Evolutionary conservation across 140 eudicot genomes (phyloP).

Genomic region (Anethum foeniculum): DNA sequence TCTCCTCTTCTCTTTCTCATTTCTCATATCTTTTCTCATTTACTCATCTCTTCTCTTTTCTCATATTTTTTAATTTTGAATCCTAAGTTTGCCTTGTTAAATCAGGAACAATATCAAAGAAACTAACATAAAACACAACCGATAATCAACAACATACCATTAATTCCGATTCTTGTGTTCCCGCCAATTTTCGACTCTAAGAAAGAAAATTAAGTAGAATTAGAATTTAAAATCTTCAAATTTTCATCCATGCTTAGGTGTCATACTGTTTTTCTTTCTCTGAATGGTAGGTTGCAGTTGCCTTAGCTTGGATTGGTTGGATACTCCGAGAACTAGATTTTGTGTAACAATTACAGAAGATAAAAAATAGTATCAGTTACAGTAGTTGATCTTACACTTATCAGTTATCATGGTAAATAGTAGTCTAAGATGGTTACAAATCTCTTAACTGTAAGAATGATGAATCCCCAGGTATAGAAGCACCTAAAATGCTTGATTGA

Average conservation of each 20-base stretch:
- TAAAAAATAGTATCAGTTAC: background rate
- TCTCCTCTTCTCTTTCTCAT: too few species aligned
- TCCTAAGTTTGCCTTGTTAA: background rate
- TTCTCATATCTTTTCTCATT: too few species aligned
- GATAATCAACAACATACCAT: too few species aligned
- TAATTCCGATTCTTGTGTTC: too few species aligned
- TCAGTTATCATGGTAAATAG: background rate
- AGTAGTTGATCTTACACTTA: background rate
- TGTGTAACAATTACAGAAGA: constrained; percentile 21
- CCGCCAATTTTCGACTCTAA: constrained; percentile 46
- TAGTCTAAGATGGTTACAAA: background rate
- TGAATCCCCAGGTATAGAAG: constrained; percentile 25
- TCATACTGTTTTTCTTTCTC: constrained; percentile 32
- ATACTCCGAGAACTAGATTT: constrained; percentile 23
- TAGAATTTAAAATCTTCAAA: background rate
- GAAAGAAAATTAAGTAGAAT: background rate
- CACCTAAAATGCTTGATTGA: constrained; percentile 36
- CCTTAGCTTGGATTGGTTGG: constrained; percentile 69
- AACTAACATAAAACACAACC: background rate
- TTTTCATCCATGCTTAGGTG: background rate
- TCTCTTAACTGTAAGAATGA: constrained; percentile 49
- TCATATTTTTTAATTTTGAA: background rate
- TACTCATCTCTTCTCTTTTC: too few species aligned
- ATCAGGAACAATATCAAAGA: too few species aligned
- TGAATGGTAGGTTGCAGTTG: constrained; percentile 50